phyloP scores from a whole-genome alignment of 306 rosid genomes.

The Cucurbita maxima region DNA sequence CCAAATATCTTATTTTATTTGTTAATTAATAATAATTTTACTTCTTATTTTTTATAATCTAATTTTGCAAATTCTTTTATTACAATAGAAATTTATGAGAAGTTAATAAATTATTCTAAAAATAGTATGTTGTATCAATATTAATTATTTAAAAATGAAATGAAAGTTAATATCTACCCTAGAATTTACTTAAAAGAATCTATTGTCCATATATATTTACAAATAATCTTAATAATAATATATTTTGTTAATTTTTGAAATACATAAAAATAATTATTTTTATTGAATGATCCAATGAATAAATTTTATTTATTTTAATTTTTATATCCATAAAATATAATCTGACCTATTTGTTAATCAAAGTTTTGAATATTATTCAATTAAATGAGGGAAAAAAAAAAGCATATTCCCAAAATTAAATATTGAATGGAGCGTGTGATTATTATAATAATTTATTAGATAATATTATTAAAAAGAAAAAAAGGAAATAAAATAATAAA shows the following conservation, averaged over 20 bases:
- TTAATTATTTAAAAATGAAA: background rate
- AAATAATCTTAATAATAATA: background rate
- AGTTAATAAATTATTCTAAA: background rate
- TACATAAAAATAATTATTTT: background rate
- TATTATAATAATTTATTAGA: background rate
- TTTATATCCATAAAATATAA: background rate
- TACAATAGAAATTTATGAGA: background rate
- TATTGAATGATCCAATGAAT: background rate
- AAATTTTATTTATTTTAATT: background rate
- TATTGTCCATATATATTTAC: background rate
- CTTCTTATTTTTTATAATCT: background rate
- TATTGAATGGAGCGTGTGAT: background rate
- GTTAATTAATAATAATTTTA: background rate
- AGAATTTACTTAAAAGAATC: background rate
- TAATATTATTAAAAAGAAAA: background rate
- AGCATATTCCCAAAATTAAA: background rate
- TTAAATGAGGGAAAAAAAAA: too few species aligned
- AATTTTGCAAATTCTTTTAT: background rate
- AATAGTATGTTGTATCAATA: background rate
- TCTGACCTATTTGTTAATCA: background rate
- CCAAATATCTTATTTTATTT: background rate
- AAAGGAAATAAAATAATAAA: background rate
- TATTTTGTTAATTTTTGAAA: background rate
- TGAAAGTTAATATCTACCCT: background rate
- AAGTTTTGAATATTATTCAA: too few species aligned